Conservation (phyloP, 805 yeast species). For the Candida railenensis region DNA sequence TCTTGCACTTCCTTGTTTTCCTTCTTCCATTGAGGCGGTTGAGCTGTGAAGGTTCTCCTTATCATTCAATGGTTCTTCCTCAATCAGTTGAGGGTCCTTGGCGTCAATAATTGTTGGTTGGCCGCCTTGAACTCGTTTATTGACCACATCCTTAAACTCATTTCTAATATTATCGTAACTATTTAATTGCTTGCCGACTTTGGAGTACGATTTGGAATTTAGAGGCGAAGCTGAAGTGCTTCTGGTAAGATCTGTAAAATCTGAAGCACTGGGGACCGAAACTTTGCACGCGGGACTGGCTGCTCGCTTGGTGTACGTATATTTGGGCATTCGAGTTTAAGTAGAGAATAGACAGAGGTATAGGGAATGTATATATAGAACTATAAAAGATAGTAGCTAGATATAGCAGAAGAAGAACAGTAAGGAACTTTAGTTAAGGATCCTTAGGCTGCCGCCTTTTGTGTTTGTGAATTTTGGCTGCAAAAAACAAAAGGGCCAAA, state of each 20-base stretch:
- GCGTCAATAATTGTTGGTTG: not conserved
- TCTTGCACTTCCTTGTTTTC: too few relatives aligned
- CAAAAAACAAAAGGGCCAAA: not conserved
- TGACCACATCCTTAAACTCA: not conserved
- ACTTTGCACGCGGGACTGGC: too few relatives aligned
- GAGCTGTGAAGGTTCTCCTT: not conserved
- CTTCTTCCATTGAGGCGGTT: not conserved
- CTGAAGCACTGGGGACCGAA: too few relatives aligned
- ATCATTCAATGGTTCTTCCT: not conserved
- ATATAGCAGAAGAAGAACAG: not conserved
- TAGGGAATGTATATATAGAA: too few relatives aligned
- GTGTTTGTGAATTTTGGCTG: not conserved
- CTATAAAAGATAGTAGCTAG: not conserved
- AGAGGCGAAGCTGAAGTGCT: not conserved
- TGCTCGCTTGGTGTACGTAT: too few relatives aligned
- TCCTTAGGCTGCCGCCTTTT: not conserved
- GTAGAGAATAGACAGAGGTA: too few relatives aligned
- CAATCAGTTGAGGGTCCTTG: not conserved
- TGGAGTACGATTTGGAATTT: too few relatives aligned
- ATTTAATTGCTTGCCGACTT: not conserved
- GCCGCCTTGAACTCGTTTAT: not conserved
- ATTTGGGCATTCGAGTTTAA: too few relatives aligned
- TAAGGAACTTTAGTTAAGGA: too few relatives aligned
- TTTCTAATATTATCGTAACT: not conserved
- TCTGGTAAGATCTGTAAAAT: too few relatives aligned